These are phyloP conservation scores for Starmera quercuum DNA, from an alignment of 805 yeast species.

Conservation along the genomic window DNA sequence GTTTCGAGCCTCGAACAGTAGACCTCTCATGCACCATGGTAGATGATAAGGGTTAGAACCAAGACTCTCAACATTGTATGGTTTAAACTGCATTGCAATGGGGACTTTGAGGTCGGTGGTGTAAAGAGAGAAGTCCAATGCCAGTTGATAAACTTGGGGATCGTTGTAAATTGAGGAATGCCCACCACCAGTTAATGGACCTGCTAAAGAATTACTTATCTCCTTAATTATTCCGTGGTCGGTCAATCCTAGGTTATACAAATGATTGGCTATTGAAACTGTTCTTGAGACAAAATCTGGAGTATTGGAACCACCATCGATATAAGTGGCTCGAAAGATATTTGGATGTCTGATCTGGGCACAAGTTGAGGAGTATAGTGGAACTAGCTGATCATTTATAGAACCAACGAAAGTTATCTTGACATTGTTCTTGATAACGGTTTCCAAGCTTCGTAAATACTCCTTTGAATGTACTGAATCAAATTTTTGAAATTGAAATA, in stretches of 20 bases:
- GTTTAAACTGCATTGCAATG: constrained; percentile 24
- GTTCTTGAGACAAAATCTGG: constrained; percentile 75
- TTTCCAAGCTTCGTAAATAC: constrained; percentile 58
- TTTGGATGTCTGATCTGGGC: constrained; percentile 83
- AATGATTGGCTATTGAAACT: constrained; percentile 62
- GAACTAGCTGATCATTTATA: constrained; percentile 89
- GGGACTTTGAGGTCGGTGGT: constrained; percentile 53
- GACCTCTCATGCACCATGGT: constrained; percentile 90
- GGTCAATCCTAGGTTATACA: constrained; percentile 68
- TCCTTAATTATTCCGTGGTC: constrained; percentile 87
- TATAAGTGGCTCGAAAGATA: constrained; percentile 79
- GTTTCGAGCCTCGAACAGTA: constrained; percentile 56
- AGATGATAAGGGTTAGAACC: constrained; percentile 78
- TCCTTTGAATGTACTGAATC: constrained; percentile 65
- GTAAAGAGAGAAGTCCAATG: constrained; percentile 65
- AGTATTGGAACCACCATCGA: constrained; percentile 73
- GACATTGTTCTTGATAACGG: constrained; percentile 59
- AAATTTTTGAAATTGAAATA: constrained; percentile 81
- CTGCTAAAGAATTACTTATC: constrained; percentile 71
- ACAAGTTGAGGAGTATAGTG: constrained; percentile 81
- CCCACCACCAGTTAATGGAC: constrained; percentile 92
- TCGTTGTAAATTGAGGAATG: constrained; percentile 88
- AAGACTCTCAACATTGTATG: constrained; percentile 55
- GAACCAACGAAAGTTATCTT: constrained; percentile 83
- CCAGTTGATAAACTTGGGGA: constrained; percentile 74